These are phyloP conservation scores for Aspergillus sojae DNA, from an alignment of 2,329 filamentous ascomycete species.

Conservation along the genomic window DNA sequence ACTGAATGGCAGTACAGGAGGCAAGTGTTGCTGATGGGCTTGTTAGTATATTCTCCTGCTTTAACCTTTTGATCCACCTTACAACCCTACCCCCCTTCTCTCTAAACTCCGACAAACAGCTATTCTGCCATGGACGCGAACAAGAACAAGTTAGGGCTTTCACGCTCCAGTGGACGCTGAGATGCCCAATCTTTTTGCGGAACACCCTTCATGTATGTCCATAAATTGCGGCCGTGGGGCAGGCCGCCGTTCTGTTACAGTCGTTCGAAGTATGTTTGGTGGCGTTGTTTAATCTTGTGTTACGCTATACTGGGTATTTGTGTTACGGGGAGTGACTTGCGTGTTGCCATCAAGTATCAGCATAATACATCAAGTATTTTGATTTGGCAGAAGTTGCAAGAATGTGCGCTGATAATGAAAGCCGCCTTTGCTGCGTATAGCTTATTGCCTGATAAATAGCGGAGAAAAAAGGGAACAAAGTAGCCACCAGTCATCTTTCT, in stretches of 20 bases:
- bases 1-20: constrained; percentile 53
- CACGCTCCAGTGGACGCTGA: not conserved
- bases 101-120: not conserved
- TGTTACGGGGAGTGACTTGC: constrained; percentile 8
- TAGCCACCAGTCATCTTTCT: not conserved
- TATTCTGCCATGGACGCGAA: not conserved
- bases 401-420: not conserved
- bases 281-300: constrained; percentile 19
- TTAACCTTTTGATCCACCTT: constrained; percentile 12
- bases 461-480: not conserved
- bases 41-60: constrained; percentile 21
- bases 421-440: not conserved
- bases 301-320: constrained; percentile 9
- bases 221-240: constrained; percentile 7
- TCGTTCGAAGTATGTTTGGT: constrained; percentile 18
- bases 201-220: constrained; percentile 12
- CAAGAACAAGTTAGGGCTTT: not conserved
- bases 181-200: not conserved
- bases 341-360: not conserved
- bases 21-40: constrained; percentile 73
- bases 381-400: not conserved
- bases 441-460: not conserved
- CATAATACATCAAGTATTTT: constrained; percentile 4
- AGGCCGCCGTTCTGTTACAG: constrained; percentile 16
- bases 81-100: not conserved